Percentiles rank a stretch among this genome's conserved stretches.
phyloP scores from a whole-genome alignment of 331 rosid genomes.

The Cydonia oblonga region DNA sequence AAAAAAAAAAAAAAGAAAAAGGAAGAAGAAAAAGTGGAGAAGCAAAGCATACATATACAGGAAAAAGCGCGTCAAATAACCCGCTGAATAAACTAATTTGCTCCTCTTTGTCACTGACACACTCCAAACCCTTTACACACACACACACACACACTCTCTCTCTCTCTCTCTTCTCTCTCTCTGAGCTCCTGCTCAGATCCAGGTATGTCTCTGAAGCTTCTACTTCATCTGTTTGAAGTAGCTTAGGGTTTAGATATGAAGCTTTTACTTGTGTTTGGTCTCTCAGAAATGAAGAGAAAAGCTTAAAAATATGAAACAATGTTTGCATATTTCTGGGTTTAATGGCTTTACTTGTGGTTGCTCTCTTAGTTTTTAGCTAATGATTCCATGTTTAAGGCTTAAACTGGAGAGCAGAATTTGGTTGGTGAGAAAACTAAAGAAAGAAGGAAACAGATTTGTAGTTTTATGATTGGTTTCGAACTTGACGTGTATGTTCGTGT shows the following conservation, averaged over 20 bases:
- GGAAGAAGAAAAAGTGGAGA: conserved; percentile 7
- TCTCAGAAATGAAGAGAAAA: not conserved
- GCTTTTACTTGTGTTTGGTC: conserved; percentile 10
- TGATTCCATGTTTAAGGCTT: not conserved
- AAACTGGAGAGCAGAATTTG: not conserved
- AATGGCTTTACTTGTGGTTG: not conserved
- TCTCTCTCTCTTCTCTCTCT: not conserved
- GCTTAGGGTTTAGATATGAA: not conserved
- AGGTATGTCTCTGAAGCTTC: conserved; percentile 25
- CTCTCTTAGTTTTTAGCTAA: not conserved
- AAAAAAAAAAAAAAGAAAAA: not conserved
- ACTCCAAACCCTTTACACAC: not conserved
- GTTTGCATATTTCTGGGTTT: not conserved
- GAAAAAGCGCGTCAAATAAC: conserved; percentile 48
- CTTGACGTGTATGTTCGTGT: not conserved
- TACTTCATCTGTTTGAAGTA: not conserved
- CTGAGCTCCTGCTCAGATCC: conserved; percentile 34
- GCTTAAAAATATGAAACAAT: not conserved
- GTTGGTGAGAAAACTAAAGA: no score
- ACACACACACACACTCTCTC: not conserved
- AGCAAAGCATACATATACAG: conserved; percentile 22
- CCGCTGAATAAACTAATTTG: not conserved
- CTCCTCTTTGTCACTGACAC: not conserved
- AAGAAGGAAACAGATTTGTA: not conserved
- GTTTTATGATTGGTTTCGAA: not conserved